Evolutionary conservation across 1,284 basidiomycete species (phyloP), one percentile per base, ranked within the genome.

Genomic region (Lignosus rhinocerotis): DNA sequence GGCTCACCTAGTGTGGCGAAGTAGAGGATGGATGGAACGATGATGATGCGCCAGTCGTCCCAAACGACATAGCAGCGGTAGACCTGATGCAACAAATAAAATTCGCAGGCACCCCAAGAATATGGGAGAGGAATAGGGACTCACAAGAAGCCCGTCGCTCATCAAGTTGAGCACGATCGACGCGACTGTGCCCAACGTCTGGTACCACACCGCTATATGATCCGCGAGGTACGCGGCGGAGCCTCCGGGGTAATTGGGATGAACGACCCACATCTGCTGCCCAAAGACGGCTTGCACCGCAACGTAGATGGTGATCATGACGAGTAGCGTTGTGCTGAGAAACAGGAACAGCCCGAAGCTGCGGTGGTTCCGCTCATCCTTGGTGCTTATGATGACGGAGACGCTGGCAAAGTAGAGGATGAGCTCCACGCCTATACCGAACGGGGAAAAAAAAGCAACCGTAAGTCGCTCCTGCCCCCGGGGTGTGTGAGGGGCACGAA

Each of bases 231-330:
- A 25, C 11, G 53, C n/a, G 11, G 51, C 59, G 3, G 49, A 21
- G 17, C 65, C 65, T 17, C 62, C 65, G 1, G 65, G 62, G 21
- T 57, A 64, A 52, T 56, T 53, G 2, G 50, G 49, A 44, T 64
- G 58, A 16, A 52, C 44, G 41, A 64, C 61, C 56, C 60, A 66
- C 62, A 62, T 62, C 56, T 57, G 50, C 46, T 66, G 45, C n/a
- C 65, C 65, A 12, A 66, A 66, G 31, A 56, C 56, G 30, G 25
- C 49, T 19, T 64, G 51, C 8, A 56, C 51, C 11, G 62, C 48
- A 43, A 57, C 45, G 48, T 56, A 59, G 16, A 62, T 58, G 2
- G 65, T 62, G 53, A 51, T 62, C 16, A 64, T 52, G 19, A 62
- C n/a, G 32, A 66, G 46, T 19, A 59, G 48, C 16, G 51, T 36